Evolutionary conservation across 306 rosid genomes (phyloP), one percentile per base, ranked within the genome.

Genomic region (Glycyrrhiza uralensis): DNA sequence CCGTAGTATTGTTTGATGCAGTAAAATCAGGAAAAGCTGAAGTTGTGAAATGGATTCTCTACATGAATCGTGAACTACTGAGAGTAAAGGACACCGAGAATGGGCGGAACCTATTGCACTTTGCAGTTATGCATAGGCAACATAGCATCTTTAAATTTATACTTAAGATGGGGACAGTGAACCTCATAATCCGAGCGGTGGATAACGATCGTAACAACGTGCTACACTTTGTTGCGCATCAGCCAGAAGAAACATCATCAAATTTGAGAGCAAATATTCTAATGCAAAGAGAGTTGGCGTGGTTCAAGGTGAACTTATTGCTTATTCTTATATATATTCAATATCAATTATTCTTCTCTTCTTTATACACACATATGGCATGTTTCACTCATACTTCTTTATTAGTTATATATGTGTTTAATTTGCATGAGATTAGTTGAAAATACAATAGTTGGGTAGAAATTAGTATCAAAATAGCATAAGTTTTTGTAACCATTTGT

Each of bases 161-260:
- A 45, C 23, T 39, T 30, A 12, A 35, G 1, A 50, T 36, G 30
- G 5, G 8, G 19, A 39, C 41, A 3, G 20, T 10, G 5, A 32
- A 74, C 24, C 51, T 24, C 32, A 2, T 75, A 28, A 4, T 45
- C 15, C 17, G 32, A 23, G 58, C 13, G 9, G 29, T 54, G 2
- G 80, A 76, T 9, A 22, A 1, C 0, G 35, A 56, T 2, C 2
- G 60, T 0, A 76, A 67, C 54, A 76, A 23, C 18, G 13, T 67
- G 36, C 38, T 76, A 3, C 80, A 76, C 69, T 6, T 67, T 1
- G 75, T 69, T 45, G 75, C 72, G 2, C 22, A 4, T 14, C 42
- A 14, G 12, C 41, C 18, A 26, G 1, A 15, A 15, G 42, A 32
- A 15, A 12, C 26, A 8, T 30, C 18, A 4, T 33, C 55, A 8